Evolutionary conservation across 2,329 filamentous ascomycete genomes (phyloP).

Genomic region (Monosporascus sp.): DNA sequence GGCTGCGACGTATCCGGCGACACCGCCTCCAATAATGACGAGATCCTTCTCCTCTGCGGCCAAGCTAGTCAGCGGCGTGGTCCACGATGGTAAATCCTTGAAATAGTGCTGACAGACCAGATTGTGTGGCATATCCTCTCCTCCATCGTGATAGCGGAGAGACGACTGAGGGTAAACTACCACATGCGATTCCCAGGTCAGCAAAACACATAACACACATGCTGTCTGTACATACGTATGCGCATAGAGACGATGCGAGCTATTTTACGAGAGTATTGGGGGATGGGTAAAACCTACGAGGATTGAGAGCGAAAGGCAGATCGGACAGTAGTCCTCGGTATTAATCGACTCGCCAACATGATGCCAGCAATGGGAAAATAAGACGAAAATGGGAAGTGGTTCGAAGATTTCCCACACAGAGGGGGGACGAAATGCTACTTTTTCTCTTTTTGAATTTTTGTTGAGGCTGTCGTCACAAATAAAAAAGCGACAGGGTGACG

Average conservation of each 20-base stretch:
- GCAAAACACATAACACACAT: not conserved
- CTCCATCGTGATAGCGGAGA: conserved; percentile 47
- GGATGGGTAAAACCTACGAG: conserved; percentile 37
- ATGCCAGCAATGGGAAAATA: conserved; percentile 25
- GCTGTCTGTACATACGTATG: not conserved
- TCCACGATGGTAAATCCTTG: conserved; percentile 41
- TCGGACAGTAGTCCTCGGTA: conserved; percentile 52
- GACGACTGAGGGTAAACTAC: conserved; percentile 45
- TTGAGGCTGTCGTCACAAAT: conserved; percentile 5
- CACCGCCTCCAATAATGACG: conserved; percentile 95
- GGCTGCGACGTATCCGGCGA: conserved; percentile 96
- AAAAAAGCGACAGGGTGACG: not conserved
- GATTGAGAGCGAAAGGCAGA: conserved; percentile 49
- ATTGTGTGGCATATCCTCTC: conserved; percentile 53
- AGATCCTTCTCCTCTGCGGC: conserved; percentile 83
- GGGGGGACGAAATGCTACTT: not conserved
- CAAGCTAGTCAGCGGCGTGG: conserved; percentile 35
- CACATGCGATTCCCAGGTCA: conserved; percentile 13
- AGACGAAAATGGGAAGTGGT: conserved; percentile 8
- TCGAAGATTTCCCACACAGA: not conserved
- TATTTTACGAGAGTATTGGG: conserved; percentile 14
- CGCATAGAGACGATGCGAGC: conserved; percentile 10
- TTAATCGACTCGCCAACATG: conserved; percentile 58
- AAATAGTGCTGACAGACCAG: conserved; percentile 39
- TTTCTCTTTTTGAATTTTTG: not conserved